Evolutionary conservation across 345 rosid species (phyloP).

Genomic region (Jatropha curcas): DNA sequence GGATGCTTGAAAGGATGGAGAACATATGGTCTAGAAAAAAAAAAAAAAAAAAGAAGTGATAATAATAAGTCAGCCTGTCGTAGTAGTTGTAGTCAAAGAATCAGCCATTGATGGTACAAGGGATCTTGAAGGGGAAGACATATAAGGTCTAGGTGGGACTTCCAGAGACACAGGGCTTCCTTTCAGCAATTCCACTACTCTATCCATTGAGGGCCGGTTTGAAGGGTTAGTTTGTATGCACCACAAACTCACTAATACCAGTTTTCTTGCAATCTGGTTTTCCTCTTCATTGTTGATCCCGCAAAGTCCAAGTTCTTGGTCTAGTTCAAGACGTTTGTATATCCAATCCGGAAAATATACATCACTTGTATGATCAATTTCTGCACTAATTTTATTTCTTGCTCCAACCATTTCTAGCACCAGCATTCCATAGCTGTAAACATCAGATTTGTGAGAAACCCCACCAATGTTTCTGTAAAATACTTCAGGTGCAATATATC

Average conservation of each 20-base stretch:
- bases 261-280: conserved; percentile 7
- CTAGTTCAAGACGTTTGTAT: background rate
- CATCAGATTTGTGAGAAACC: conserved; percentile 18
- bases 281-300: conserved; percentile 1
- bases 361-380: background rate
- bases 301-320: background rate
- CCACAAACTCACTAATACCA: conserved; percentile 9
- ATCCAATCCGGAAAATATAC: conserved; percentile 8
- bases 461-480: conserved; percentile 14
- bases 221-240: conserved; percentile 11
- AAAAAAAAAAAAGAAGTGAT: too few relatives aligned
- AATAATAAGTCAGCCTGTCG: too few relatives aligned
- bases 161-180: background rate
- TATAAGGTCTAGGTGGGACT: background rate
- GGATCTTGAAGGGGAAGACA: background rate
- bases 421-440: conserved; percentile 18
- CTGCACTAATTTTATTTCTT: background rate
- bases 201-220: conserved; percentile 5
- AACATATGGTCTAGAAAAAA: too few relatives aligned
- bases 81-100: background rate
- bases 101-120: background rate
- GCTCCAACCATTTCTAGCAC: conserved; percentile 17
- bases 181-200: conserved; percentile 4
- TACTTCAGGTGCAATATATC: conserved; percentile 13
- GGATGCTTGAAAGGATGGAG: too few relatives aligned